Percentiles rank a stretch among this genome's conserved stretches.
phyloP scores from a whole-genome alignment of 495 filamentous ascomycete genomes.

The Penicillium steckii region DNA sequence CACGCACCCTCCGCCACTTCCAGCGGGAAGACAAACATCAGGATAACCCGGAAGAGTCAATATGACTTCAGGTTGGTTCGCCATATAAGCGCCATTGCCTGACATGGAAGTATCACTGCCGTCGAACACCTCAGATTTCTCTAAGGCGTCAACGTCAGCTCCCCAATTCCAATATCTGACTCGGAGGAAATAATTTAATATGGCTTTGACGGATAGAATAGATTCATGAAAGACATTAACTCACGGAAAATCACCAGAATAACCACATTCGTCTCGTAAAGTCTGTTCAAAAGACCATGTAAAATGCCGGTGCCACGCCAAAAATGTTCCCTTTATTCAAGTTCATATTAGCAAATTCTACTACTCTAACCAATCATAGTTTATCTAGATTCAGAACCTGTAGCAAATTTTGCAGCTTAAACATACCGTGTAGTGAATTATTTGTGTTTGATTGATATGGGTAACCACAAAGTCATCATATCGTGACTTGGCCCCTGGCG shows the following conservation, averaged over 20 bases:
- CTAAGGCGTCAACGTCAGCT: constrained; percentile 45
- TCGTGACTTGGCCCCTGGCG: constrained; percentile 51
- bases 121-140: constrained; percentile 63
- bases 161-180: constrained; percentile 65
- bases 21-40: constrained; percentile 38
- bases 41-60: constrained; percentile 16
- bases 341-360: too few species aligned
- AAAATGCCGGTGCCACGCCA: constrained; percentile 72
- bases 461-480: constrained; percentile 71
- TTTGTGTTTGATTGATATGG: constrained; percentile 62
- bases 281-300: constrained; percentile 63
- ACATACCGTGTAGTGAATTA: constrained; percentile 58
- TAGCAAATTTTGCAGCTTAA: too few species aligned
- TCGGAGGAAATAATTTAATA: too few species aligned
- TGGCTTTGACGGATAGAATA: too few species aligned
- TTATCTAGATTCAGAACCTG: too few species aligned
- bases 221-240: not conserved
- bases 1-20: constrained; percentile 65
- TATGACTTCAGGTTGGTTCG: constrained; percentile 28
- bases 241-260: constrained; percentile 48
- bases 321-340: constrained; percentile 62
- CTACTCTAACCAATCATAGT: too few species aligned
- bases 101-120: constrained; percentile 58
- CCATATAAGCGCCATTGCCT: constrained; percentile 56
- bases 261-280: constrained; percentile 68